Conservation (phyloP, 1,284 basidiomycete species). For the Ganoderma lingzhi region DNA sequence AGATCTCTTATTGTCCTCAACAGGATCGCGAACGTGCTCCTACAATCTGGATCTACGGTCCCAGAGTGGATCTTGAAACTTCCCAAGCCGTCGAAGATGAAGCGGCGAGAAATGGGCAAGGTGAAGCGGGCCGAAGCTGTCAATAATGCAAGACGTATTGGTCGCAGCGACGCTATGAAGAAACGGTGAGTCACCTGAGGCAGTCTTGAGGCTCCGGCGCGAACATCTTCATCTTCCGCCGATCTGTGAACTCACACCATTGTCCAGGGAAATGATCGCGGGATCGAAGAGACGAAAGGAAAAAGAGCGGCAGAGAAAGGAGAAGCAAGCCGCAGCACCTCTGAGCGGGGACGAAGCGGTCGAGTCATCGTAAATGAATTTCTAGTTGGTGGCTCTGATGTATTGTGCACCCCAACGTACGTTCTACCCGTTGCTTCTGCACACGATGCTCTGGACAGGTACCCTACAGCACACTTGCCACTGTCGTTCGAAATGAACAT, state of each 20-base stretch:
- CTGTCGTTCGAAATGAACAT: constrained; percentile 15
- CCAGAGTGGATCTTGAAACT: constrained; percentile 92
- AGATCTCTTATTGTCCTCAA: constrained; percentile 10
- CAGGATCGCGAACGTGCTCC: constrained; percentile 94
- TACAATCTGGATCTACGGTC: constrained; percentile 88
- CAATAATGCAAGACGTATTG: constrained; percentile 77
- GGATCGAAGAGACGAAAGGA: constrained; percentile 71
- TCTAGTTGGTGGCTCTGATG: constrained; percentile 28
- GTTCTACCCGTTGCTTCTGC: constrained; percentile 2
- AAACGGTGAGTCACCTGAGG: constrained; percentile 58
- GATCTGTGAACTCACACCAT: constrained; percentile 25
- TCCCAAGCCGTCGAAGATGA: constrained; percentile 90
- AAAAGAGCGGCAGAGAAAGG: constrained; percentile 38
- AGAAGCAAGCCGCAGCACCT: constrained; percentile 14
- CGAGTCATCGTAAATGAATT: constrained; percentile 25
- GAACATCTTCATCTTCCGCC: constrained; percentile 3
- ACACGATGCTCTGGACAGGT: constrained; percentile 6
- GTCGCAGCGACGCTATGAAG: constrained; percentile 75
- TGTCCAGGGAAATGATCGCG: constrained; percentile 73
- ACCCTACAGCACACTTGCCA: not conserved
- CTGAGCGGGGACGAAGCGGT: constrained; percentile 17
- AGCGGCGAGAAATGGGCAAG: constrained; percentile 86
- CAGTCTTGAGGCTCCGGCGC: not conserved
- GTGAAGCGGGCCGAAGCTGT: constrained; percentile 82
- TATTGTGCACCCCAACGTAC: constrained; percentile 13